phyloP scores from a whole-genome alignment of 306 rosid species.

The Castanea crenata region DNA sequence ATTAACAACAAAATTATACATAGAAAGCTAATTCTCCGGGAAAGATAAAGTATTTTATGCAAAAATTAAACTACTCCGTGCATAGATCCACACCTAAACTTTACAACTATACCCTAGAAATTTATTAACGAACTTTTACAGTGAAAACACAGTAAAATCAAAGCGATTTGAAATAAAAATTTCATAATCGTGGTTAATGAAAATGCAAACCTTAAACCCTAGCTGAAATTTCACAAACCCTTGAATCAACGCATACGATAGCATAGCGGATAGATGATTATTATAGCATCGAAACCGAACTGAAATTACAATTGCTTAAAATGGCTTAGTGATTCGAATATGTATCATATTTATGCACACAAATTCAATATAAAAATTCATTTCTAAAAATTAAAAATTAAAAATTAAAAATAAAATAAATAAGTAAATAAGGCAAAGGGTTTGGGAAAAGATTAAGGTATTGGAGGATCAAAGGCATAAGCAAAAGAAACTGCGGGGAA shows the following conservation, averaged over 20 bases:
- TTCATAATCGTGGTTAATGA: neutral
- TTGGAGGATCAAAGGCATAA: neutral
- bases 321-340: neutral
- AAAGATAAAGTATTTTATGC: neutral
- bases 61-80: neutral
- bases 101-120: neutral
- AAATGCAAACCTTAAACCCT: conserved; percentile 50
- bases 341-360: too few species aligned
- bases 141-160: neutral
- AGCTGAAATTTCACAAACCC: conserved; percentile 23
- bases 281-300: conserved; percentile 4
- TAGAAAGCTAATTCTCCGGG: neutral
- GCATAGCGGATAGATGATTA: neutral
- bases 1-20: neutral
- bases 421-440: neutral
- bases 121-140: neutral
- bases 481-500: neutral
- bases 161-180: neutral
- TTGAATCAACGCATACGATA: neutral
- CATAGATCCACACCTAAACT: neutral
- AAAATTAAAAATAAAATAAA: neutral
- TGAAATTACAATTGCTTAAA: neutral
- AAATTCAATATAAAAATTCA: neutral
- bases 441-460: neutral
- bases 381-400: neutral